Evolutionary conservation across 2,329 filamentous ascomycete species (phyloP).

Genomic region (Epichloe gansuensis): DNA sequence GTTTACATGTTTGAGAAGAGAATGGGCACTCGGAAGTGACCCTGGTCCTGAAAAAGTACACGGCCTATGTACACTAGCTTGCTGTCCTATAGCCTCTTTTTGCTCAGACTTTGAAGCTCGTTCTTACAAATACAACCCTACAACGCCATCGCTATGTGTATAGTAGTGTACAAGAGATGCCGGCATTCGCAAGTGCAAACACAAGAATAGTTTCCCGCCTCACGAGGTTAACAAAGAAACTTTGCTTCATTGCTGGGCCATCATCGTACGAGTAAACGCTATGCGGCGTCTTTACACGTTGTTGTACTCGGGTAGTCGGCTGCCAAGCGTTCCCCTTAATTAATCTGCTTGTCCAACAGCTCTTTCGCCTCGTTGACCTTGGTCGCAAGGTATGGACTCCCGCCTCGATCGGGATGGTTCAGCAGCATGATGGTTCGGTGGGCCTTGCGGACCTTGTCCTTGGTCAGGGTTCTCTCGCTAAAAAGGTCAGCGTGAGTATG

Average conservation of each 20-base stretch:
- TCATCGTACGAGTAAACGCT: too few species aligned
- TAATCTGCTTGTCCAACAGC: conserved; percentile 61
- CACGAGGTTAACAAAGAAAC: too few species aligned
- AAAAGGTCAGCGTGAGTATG: not conserved
- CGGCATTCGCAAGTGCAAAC: too few species aligned
- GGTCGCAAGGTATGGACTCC: conserved; percentile 89
- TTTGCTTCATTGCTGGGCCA: too few species aligned
- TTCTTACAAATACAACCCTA: conserved; percentile 14
- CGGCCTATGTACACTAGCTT: not conserved
- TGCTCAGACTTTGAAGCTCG: conserved; percentile 7
- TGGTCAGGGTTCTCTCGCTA: conserved; percentile 77
- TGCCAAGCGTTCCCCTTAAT: conserved; percentile 8
- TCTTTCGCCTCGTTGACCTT: conserved; percentile 99
- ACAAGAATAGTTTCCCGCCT: too few species aligned
- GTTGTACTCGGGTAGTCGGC: not conserved
- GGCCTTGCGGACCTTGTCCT: conserved; percentile 90
- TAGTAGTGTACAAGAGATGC: conserved; percentile 22
- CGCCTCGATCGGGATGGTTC: conserved; percentile 95
- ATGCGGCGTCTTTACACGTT: too few species aligned
- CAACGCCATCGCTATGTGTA: conserved; percentile 35
- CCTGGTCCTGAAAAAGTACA: not conserved
- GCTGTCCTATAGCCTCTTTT: not conserved
- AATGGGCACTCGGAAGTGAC: not conserved
- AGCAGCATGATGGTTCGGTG: conserved; percentile 93
- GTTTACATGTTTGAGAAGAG: conserved; percentile 3